phyloP scores from a whole-genome alignment of 208 protist species.

The Polymyxa betae region DNA sequence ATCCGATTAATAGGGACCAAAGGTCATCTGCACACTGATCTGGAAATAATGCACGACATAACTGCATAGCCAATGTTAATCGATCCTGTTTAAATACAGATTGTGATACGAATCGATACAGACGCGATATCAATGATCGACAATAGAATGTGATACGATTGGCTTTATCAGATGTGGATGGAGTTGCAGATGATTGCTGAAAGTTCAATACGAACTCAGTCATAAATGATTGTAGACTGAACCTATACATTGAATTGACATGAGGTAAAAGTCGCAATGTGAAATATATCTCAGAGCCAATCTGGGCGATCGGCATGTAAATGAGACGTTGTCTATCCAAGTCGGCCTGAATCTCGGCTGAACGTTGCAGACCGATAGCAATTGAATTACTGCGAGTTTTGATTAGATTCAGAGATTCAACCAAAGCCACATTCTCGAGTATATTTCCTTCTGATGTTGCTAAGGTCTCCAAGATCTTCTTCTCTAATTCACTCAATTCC shows the following conservation, averaged over 20 bases:
- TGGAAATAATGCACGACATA: slow-evolving; percentile 75
- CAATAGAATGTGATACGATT: slow-evolving; percentile 69
- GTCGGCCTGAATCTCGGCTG: slow-evolving; percentile 81
- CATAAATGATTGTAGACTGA: slow-evolving; percentile 77
- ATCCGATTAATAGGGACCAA: slow-evolving; percentile 89
- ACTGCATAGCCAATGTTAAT: slow-evolving; percentile 89
- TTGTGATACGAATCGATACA: slow-evolving; percentile 80
- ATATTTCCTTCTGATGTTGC: slow-evolving; percentile 89
- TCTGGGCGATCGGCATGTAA: slow-evolving; percentile 87
- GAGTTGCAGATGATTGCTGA: not conserved
- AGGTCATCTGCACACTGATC: slow-evolving; percentile 79
- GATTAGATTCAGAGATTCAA: slow-evolving; percentile 80
- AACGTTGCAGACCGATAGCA: slow-evolving; percentile 80
- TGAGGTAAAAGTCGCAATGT: slow-evolving; percentile 82
- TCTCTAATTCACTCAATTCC: slow-evolving; percentile 86
- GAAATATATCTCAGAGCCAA: slow-evolving; percentile 87
- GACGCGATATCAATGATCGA: slow-evolving; percentile 79
- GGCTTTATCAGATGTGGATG: not conserved
- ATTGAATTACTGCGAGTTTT: slow-evolving; percentile 90
- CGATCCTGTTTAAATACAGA: slow-evolving; percentile 93
- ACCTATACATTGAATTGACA: slow-evolving; percentile 96
- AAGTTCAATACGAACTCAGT: not conserved
- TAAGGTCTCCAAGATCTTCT: slow-evolving; percentile 86
- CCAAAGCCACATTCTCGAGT: slow-evolving; percentile 90
- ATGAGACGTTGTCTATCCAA: slow-evolving; percentile 90